Evolutionary conservation across 2,329 filamentous ascomycete genomes (phyloP).

Genomic region (Exophiala oligosperma): DNA sequence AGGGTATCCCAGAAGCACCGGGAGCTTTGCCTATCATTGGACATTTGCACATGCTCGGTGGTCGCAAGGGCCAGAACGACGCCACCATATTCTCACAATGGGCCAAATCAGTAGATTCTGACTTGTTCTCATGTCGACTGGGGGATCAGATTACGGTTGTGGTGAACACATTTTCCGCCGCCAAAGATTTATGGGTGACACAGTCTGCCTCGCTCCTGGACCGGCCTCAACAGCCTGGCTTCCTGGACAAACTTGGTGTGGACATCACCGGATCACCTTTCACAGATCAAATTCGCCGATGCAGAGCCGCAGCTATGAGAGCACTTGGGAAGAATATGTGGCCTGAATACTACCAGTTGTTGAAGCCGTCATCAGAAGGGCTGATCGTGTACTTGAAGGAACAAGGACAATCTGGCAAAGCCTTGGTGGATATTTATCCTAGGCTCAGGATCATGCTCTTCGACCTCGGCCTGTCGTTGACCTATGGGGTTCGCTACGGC

Average conservation of each 20-base stretch:
- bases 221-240: slow-evolving; percentile 7
- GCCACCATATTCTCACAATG: slow-evolving; percentile 4
- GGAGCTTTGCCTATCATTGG: slow-evolving; percentile 3
- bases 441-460: slow-evolving; percentile 2
- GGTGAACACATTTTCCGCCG: background rate
- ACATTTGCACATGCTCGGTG: slow-evolving; percentile 1
- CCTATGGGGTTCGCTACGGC: slow-evolving; percentile 5
- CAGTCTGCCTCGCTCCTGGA: slow-evolving; percentile 1
- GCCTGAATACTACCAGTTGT: slow-evolving; percentile 8
- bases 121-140: background rate
- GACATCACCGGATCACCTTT: slow-evolving; percentile 8
- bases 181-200: slow-evolving; percentile 3
- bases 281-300: slow-evolving; percentile 1
- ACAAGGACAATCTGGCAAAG: background rate
- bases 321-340: slow-evolving; percentile 9
- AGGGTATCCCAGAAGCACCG: background rate
- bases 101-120: background rate
- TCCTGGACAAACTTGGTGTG: slow-evolving; percentile 8
- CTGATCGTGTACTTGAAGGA: background rate
- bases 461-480: slow-evolving; percentile 4
- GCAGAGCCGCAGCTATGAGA: slow-evolving; percentile 4
- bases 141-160: slow-evolving; percentile 6
- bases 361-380: slow-evolving; percentile 4
- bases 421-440: slow-evolving; percentile 1
- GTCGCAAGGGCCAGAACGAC: slow-evolving; percentile 1